Percentiles rank a stretch among this genome's conserved stretches.
phyloP scores from a whole-genome alignment of 139 green algal species.

The Tetradesmus obliquus region DNA sequence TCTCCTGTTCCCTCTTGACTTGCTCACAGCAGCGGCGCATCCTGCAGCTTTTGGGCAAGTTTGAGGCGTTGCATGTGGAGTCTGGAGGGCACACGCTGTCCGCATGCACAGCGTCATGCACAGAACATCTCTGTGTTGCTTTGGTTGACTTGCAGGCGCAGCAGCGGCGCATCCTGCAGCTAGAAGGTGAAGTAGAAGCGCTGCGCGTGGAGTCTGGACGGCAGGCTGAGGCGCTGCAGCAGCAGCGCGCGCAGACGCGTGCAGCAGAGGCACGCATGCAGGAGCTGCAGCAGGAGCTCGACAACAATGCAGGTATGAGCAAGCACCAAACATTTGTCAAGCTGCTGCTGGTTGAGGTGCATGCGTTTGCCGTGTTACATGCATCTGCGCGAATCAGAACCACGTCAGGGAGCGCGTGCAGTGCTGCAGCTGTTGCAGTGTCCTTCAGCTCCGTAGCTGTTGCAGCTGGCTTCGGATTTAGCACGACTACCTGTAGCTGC shows the following conservation, averaged over 20 bases:
- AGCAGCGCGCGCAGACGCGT: neutral
- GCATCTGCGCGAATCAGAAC: too few relatives aligned
- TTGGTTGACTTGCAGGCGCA: constrained; percentile 43
- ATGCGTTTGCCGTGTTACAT: neutral
- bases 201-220: constrained; percentile 55
- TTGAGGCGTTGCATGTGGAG: constrained; percentile 52
- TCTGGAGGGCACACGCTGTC: constrained; percentile 37
- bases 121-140: neutral
- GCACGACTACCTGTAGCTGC: too few relatives aligned
- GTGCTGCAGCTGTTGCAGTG: too few relatives aligned
- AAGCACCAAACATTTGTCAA: neutral
- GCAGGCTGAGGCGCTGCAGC: constrained; percentile 49
- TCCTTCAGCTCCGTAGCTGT: too few relatives aligned
- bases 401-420: too few relatives aligned
- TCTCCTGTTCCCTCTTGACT: neutral
- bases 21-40: constrained; percentile 49
- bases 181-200: constrained; percentile 62
- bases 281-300: constrained; percentile 75
- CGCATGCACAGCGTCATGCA: too few relatives aligned
- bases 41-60: constrained; percentile 50
- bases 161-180: constrained; percentile 49
- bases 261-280: constrained; percentile 43
- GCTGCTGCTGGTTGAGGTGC: neutral
- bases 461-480: too few relatives aligned
- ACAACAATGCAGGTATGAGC: constrained; percentile 72